Percentiles rank a stretch among this genome's conserved stretches.
These are phyloP conservation scores for Alloteropsis semialata DNA, from an alignment of 176 grass and related monocot species.

Conservation along the genomic window DNA sequence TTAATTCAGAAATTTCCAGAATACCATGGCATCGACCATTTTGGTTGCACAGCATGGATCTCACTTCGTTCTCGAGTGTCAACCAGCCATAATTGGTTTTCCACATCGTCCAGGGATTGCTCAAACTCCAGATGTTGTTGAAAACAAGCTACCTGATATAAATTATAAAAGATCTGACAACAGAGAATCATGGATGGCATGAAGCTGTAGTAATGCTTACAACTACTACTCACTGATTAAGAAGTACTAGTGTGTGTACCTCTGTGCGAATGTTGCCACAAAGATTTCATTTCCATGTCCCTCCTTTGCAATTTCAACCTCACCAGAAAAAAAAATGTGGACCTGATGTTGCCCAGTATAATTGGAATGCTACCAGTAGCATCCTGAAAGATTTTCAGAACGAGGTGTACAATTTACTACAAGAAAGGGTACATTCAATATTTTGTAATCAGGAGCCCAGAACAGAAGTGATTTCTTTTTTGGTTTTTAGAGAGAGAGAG, in stretches of 20 bases:
- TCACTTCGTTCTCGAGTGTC: conserved; percentile 41
- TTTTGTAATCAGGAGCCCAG: not conserved
- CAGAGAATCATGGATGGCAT: not conserved
- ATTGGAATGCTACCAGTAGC: conserved; percentile 16
- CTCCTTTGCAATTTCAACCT: conserved; percentile 34
- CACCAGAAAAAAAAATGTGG: conserved; percentile 13
- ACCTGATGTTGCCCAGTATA: conserved; percentile 40
- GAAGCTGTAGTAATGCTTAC: not conserved
- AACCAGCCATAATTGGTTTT: conserved; percentile 19
- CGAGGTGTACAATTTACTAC: not conserved
- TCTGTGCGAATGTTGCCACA: conserved; percentile 37
- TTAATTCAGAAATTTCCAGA: not conserved
- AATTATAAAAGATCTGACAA: not conserved
- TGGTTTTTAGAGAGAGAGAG: not conserved
- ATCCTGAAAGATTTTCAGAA: conserved; percentile 28
- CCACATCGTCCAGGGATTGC: conserved; percentile 33
- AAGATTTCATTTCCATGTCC: conserved; percentile 39
- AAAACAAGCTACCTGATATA: conserved; percentile 42
- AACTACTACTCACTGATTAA: not conserved
- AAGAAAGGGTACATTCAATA: not conserved
- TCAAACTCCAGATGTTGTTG: conserved; percentile 40
- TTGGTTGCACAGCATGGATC: conserved; percentile 39
- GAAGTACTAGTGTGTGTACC: conserved; percentile 16
- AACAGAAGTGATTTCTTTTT: not conserved
- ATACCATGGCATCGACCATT: conserved; percentile 43